These are phyloP conservation scores for Rossbeevera mucosa DNA, from an alignment of 768 basidiomycete species.

Conservation along the genomic window DNA sequence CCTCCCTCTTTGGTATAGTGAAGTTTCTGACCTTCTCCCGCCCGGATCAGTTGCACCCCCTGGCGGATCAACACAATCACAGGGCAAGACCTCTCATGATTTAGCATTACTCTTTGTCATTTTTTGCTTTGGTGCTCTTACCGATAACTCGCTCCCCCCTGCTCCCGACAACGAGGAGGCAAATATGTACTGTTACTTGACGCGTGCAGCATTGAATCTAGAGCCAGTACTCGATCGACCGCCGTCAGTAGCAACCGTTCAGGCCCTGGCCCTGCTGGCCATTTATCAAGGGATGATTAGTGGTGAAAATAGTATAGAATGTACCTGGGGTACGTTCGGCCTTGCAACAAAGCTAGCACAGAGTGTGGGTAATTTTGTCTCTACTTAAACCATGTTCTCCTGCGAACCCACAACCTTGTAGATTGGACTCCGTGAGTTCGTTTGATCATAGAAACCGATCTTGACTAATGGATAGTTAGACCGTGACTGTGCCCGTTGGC, in stretches of 20 bases:
- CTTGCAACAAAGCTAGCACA: slow-evolving; percentile 63
- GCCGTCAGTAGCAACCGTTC: slow-evolving; percentile 66
- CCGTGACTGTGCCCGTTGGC: slow-evolving; percentile 70
- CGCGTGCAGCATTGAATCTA: slow-evolving; percentile 59
- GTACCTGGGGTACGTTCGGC: slow-evolving; percentile 63
- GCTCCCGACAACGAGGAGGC: slow-evolving; percentile 51
- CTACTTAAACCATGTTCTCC: neutral
- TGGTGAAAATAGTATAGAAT: slow-evolving; percentile 66
- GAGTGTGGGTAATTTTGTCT: slow-evolving; percentile 45
- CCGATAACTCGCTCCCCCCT: slow-evolving; percentile 48
- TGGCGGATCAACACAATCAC: slow-evolving; percentile 6
- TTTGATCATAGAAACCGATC: neutral
- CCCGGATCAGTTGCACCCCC: slow-evolving; percentile 26
- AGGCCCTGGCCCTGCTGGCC: slow-evolving; percentile 60
- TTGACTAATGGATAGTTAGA: slow-evolving; percentile 40
- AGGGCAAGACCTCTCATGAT: slow-evolving; percentile 46
- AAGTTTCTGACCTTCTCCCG: slow-evolving; percentile 32
- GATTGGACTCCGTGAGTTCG: slow-evolving; percentile 63
- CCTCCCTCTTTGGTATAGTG: slow-evolving; percentile 63
- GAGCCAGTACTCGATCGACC: slow-evolving; percentile 68
- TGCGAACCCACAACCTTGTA: slow-evolving; percentile 21
- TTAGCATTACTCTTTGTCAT: slow-evolving; percentile 59
- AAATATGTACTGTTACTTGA: slow-evolving; percentile 53
- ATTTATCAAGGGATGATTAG: slow-evolving; percentile 68
- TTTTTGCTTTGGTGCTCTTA: slow-evolving; percentile 59